Conservation (phyloP, 2,329 filamentous ascomycete species). For the Diplodia scrobiculata region DNA sequence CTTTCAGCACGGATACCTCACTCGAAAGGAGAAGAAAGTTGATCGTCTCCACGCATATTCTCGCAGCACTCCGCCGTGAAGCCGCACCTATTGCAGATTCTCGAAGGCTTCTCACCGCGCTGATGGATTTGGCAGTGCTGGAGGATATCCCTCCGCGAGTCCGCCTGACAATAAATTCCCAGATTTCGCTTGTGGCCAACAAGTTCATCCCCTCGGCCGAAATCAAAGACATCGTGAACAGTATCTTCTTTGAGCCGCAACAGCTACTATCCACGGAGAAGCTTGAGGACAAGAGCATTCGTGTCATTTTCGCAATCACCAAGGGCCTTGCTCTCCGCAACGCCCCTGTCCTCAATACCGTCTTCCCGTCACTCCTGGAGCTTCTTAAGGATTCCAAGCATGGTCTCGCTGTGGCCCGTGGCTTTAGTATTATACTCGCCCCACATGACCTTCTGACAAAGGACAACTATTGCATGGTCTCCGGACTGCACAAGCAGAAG, state of each 20-base stretch:
- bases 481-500: constrained; percentile 65
- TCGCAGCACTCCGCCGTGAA: constrained; percentile 53
- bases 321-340: constrained; percentile 64
- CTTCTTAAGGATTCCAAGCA: constrained; percentile 54
- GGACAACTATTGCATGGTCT: constrained; percentile 63
- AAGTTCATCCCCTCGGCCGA: constrained; percentile 50
- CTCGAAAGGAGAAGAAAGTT: constrained; percentile 50
- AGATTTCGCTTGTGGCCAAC: constrained; percentile 53
- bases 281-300: constrained; percentile 49
- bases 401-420: constrained; percentile 56
- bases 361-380: constrained; percentile 52
- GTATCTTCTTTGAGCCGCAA: constrained; percentile 41
- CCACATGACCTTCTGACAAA: constrained; percentile 63
- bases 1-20: constrained; percentile 38
- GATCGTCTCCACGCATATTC: constrained; percentile 60
- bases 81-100: constrained; percentile 40
- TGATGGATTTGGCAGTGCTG: constrained; percentile 45
- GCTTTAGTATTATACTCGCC: constrained; percentile 62
- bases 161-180: constrained; percentile 45
- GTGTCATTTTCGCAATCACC: constrained; percentile 61
- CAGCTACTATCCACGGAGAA: constrained; percentile 41
- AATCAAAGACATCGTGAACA: constrained; percentile 46
- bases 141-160: constrained; percentile 37
- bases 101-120: constrained; percentile 39
- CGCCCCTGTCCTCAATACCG: constrained; percentile 48